Base-by-base conservation (phyloP, 495 filamentous ascomycete species). In the Aspergillus baeticus region DNA sequence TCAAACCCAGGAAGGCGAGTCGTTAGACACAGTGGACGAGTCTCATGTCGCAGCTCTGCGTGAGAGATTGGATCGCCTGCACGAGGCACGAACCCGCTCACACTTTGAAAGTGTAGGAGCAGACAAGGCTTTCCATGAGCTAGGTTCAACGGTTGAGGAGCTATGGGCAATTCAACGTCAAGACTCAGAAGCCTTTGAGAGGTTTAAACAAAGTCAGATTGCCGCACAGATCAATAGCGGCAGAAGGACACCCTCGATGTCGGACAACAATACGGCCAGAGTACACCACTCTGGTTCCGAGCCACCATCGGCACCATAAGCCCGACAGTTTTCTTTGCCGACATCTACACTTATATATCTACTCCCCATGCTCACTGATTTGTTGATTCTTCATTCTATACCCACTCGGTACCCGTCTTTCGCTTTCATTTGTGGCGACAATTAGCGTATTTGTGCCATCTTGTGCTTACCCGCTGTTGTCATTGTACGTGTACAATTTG, bases 201-300 rank as follows among this genome's bases (percentile, higher is more conserved):
- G 69, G 21, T 89, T 88, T 70, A 81, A 82, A 38, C 83, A 89
- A 64, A 81, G 81, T 17, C 86, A 89, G 64, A 81, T 84, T 57
- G 83, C 84, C 46, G 86, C 86, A 4, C 77, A 82, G 62, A 78
- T 79, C 38, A 90, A 90, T 49, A 73, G 71, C 54, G 75, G 72
- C 10, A 58, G 58, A 41, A 52, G 62, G 15, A 54, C 61, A 11
- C 43, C 62, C 13, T 57, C 60, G 18, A 21, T 59, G 41, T 50
- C 47, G 8, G 47, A 50, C 11, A 50, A 13, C 23, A 50, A 17
- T 14, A 50, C 14, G 47, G 10, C 34, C 45, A 15, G 35, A 55
- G 26, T 22, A 34, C 41, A 44, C 54, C 23, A 29, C 11, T 26
- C 43, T 15, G 43, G 45, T 23, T 5, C 22, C 18, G 43, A 43